Evolutionary conservation across 75 land plant species (phyloP).

Genomic region (Pinus taeda): DNA sequence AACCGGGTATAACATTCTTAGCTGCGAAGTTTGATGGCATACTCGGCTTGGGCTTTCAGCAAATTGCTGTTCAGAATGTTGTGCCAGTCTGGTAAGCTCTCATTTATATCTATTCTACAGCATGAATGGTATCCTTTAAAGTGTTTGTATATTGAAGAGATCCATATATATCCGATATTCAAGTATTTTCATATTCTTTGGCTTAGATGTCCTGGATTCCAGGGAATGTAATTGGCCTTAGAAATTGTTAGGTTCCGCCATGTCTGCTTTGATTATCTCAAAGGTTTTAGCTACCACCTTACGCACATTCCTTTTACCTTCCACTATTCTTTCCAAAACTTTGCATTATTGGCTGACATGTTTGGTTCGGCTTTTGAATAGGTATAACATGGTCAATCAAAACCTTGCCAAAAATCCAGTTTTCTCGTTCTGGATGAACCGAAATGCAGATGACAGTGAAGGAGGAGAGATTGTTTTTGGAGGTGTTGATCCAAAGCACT

Average conservation of each 20-base stretch:
- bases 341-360: not conserved
- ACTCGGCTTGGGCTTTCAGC: slow-evolving; percentile 88
- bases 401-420: slow-evolving; percentile 82
- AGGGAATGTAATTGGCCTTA: not conserved
- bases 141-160: not conserved
- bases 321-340: not conserved
- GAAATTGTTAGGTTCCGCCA: not conserved
- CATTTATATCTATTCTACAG: not conserved
- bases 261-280: not conserved
- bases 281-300: not conserved
- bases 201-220: not conserved
- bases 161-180: not conserved
- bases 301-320: not conserved
- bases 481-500: slow-evolving; percentile 86
- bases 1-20: slow-evolving; percentile 67
- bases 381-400: slow-evolving; percentile 96
- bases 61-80: slow-evolving; percentile 69
- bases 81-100: slow-evolving; percentile 69
- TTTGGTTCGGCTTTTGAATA: slow-evolving; percentile 18
- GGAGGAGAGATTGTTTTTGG: slow-evolving; percentile 96
- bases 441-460: slow-evolving; percentile 60
- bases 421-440: slow-evolving; percentile 95
- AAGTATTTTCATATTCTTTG: not conserved
- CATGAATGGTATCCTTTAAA: not conserved
- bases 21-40: slow-evolving; percentile 91